A percentile compares a stretch with the other conserved stretches of the same genome.
Evolutionary conservation across 305 asterid species (phyloP).

Genomic region (Fraxinus platypoda): DNA sequence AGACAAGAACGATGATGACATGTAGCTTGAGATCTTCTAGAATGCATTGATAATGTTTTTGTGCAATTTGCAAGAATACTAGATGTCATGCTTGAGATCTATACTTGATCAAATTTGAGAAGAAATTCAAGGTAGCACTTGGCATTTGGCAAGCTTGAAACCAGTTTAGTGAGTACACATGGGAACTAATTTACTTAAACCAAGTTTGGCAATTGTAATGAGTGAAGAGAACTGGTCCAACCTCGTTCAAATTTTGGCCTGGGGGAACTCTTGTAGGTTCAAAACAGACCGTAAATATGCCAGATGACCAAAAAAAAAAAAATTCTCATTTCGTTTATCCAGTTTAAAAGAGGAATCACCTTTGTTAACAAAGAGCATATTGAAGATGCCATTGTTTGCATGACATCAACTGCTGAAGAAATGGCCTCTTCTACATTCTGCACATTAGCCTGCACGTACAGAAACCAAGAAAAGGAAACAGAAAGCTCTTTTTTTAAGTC

Average conservation of each 20-base stretch:
- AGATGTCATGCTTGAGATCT: neutral
- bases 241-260: neutral
- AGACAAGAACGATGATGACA: neutral
- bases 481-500: conserved; percentile 1
- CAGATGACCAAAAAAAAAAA: neutral
- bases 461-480: neutral
- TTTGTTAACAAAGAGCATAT: conserved; percentile 42
- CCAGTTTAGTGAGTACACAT: neutral
- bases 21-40: neutral
- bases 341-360: conserved; percentile 33
- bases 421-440: conserved; percentile 53
- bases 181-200: neutral
- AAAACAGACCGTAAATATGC: neutral
- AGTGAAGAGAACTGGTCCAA: neutral
- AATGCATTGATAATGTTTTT: neutral
- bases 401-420: conserved; percentile 54
- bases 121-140: neutral
- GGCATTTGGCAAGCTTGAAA: neutral
- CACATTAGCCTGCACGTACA: conserved; percentile 49
- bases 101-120: neutral
- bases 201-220: neutral
- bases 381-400: conserved; percentile 68
- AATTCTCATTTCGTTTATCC: neutral
- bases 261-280: neutral
- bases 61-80: conserved; percentile 9